A percentile compares a stretch with the other conserved stretches of the same genome.
These are phyloP conservation scores for Tolypocladium sp. DNA, from an alignment of 2,329 filamentous ascomycete genomes.

Conservation along the genomic window DNA sequence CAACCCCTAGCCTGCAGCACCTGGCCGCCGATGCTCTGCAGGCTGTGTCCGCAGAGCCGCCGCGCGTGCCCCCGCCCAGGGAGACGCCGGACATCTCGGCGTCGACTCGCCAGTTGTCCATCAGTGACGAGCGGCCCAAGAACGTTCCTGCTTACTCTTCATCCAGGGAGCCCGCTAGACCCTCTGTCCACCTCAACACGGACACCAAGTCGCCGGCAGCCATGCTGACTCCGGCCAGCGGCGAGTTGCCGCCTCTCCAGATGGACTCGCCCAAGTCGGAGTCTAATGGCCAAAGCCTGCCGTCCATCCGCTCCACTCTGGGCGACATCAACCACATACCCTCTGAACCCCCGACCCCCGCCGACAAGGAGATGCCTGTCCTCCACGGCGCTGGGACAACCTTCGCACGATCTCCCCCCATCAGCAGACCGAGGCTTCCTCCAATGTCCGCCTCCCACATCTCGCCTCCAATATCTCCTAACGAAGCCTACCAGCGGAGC, in stretches of 20 bases:
- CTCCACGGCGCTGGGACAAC: conserved; percentile 13
- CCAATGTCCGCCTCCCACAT: conserved; percentile 17
- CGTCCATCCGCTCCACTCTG: conserved; percentile 27
- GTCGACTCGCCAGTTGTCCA: conserved; percentile 20
- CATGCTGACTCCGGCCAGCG: conserved; percentile 13
- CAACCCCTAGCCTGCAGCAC: conserved; percentile 15
- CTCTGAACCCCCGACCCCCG: conserved; percentile 16
- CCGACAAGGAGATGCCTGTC: conserved; percentile 20
- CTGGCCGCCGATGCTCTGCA: conserved; percentile 23
- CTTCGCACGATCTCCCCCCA: conserved; percentile 26
- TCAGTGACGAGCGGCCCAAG: conserved; percentile 20
- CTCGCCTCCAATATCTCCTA: conserved; percentile 41
- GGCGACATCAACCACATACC: conserved; percentile 23
- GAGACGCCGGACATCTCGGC: conserved; percentile 17
- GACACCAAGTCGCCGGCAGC: conserved; percentile 13
- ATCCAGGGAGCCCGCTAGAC: conserved; percentile 1
- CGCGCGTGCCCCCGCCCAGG: conserved; percentile 7
- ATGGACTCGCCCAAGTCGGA: conserved; percentile 25
- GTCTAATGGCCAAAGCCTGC: conserved; percentile 23
- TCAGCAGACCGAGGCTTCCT: conserved; percentile 19
- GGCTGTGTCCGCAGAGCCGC: conserved; percentile 11
- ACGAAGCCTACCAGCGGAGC: conserved; percentile 33
- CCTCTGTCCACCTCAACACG: conserved; percentile 6
- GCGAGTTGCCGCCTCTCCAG: conserved; percentile 27
- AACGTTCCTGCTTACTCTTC: conserved; percentile 3